Percentiles rank a stretch among this genome's conserved stretches.
phyloP scores from a whole-genome alignment of 148 eudicot species.

The Silene uniflora region DNA sequence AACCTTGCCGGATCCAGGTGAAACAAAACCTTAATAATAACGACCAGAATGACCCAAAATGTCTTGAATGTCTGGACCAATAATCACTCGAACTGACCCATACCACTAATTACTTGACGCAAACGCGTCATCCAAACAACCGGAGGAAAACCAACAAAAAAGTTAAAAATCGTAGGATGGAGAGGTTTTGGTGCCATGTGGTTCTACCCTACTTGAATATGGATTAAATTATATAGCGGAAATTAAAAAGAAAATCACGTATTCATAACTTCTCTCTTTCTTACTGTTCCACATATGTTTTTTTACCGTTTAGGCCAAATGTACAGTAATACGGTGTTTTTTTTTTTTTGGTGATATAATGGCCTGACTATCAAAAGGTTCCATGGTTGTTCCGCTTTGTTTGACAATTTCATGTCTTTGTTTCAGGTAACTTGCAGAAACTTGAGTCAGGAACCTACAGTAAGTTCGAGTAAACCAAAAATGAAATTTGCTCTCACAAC shows the following conservation, averaged over 20 bases:
- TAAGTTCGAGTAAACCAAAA: background rate
- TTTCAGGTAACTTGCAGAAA: constrained; percentile 17
- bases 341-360: background rate
- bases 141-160: too few species aligned
- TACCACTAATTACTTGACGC: too few species aligned
- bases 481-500: too few species aligned
- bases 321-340: constrained; percentile 40
- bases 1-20: too few species aligned
- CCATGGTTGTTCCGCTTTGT: background rate
- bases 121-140: too few species aligned
- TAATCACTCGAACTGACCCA: too few species aligned
- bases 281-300: constrained; percentile 61
- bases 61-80: too few species aligned
- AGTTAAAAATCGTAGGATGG: too few species aligned
- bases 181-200: too few species aligned
- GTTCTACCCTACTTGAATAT: too few species aligned
- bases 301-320: constrained; percentile 74
- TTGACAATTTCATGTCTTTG: constrained; percentile 9
- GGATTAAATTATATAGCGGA: background rate
- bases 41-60: too few species aligned
- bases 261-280: background rate
- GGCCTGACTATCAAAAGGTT: background rate
- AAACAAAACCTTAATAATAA: too few species aligned
- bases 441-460: constrained; percentile 19
- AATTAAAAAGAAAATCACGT: background rate